Base-by-base conservation (phyloP, 371 early-diverging fungal species). In the Mucor piriformis region DNA sequence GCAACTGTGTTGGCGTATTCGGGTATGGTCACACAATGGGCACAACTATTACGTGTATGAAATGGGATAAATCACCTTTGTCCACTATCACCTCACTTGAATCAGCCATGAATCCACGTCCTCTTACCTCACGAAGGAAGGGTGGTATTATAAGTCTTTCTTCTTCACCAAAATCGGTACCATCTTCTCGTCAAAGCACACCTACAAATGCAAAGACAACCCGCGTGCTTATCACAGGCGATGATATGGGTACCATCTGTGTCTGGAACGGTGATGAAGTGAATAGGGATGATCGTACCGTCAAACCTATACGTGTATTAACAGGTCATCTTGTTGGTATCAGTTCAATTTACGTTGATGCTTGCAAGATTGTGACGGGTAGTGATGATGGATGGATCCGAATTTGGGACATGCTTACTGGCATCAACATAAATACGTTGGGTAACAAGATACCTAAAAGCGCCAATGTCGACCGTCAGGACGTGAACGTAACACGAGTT, bases 361-460 rank as follows among this genome's bases (percentile, higher is more conserved):
- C 69, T 0, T 78, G 51, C 32, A 82, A 82, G 42, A 38, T 82
- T 16, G 69, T 82, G 2, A 72, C 72, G 33, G 83, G 83, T 18
- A 79, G 79, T 48, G 72, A 69, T 29, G 82, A 82, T 59, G 82
- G 82, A 0, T 76, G 77, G 79, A 78, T 82, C 20, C 65, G 67
- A 25, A 54, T 77, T 15, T 79, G 76, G 76, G 77, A 82, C 53
- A 80, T 77, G 10, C 40, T 82, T 11, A 76, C 77, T n/a, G 80
- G 76, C 1, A 27, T 16, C 3, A 64, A 58, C 29, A 51, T 67
- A n/a, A 57, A 59, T 20, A 58, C 47, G 16, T 40, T 67, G 6
- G 57, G 52, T 20, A 73, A 69, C 20, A 65, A 69, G 25, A 72
- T 75, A 13, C 74, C 76, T 2, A 62, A 67, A n/a, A 49, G 71